Percentiles rank a stretch among this genome's conserved stretches.
Evolutionary conservation across 768 basidiomycete genomes (phyloP).

Genomic region (Termitomyces sp.): DNA sequence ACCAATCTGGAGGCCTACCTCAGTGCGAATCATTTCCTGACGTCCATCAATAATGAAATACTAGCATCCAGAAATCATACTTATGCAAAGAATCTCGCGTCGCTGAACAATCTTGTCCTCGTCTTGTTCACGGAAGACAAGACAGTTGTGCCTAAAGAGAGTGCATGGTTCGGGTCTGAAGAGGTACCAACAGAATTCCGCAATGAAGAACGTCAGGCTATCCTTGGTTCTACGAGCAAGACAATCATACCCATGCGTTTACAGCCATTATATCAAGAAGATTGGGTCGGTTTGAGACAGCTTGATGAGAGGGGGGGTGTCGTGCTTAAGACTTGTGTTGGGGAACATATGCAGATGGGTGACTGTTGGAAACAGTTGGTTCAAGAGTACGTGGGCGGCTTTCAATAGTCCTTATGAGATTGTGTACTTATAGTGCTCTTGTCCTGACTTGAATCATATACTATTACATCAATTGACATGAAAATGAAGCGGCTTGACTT

Average conservation of each 20-base stretch:
- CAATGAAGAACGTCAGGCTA: constrained; percentile 5
- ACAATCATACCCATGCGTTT: constrained; percentile 61
- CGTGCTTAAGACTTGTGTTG: constrained; percentile 56
- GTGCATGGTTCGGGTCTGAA: constrained; percentile 81
- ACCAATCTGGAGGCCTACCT: constrained; percentile 53
- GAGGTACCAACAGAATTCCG: constrained; percentile 33
- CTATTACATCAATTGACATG: too few relatives aligned
- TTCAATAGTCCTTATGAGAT: background rate
- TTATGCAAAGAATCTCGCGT: constrained; percentile 54
- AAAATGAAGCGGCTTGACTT: background rate
- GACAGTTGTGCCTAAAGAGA: constrained; percentile 82
- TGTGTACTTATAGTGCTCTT: too few relatives aligned
- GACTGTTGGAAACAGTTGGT: constrained; percentile 58
- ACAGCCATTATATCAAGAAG: constrained; percentile 69
- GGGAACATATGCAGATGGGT: constrained; percentile 70
- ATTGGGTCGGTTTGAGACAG: constrained; percentile 75
- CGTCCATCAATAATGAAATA: constrained; percentile 78
- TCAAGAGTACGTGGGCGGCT: constrained; percentile 32
- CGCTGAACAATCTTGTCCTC: constrained; percentile 64
- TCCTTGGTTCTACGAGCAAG: constrained; percentile 8
- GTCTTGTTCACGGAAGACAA: constrained; percentile 68
- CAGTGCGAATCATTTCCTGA: constrained; percentile 56
- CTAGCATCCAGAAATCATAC: constrained; percentile 46
- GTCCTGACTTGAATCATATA: background rate
- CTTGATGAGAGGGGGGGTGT: constrained; percentile 66